Conservation (phyloP, 2,329 filamentous ascomycete species). For the Penicillium sp. region DNA sequence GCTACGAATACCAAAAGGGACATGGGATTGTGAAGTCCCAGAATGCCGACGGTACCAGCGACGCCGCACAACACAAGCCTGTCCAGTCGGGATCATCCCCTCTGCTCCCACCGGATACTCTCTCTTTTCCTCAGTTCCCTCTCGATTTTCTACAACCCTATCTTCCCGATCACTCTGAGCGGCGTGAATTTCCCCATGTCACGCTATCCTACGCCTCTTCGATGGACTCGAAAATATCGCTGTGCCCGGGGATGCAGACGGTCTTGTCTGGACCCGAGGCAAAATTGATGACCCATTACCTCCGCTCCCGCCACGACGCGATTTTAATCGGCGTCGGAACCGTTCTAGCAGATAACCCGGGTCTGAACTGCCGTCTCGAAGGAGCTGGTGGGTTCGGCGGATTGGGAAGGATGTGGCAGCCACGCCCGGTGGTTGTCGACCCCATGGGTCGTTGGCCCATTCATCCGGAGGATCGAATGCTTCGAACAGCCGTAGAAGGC, state of each 20-base stretch:
- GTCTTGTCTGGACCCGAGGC: slow-evolving; percentile 74
- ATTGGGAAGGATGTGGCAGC: slow-evolving; percentile 56
- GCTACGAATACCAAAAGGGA: slow-evolving; percentile 44
- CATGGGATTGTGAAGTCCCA: slow-evolving; percentile 39
- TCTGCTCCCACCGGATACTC: slow-evolving; percentile 36
- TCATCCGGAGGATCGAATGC: slow-evolving; percentile 56
- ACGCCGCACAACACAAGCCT: slow-evolving; percentile 8
- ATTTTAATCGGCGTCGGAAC: slow-evolving; percentile 84
- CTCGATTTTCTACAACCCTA: slow-evolving; percentile 50
- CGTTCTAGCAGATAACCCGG: slow-evolving; percentile 77
- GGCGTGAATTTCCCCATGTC: slow-evolving; percentile 49
- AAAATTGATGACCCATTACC: slow-evolving; percentile 89
- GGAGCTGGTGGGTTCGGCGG: slow-evolving; percentile 56
- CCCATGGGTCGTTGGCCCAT: slow-evolving; percentile 70
- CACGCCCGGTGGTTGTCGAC: slow-evolving; percentile 77
- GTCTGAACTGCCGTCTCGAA: slow-evolving; percentile 72
- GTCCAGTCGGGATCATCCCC: slow-evolving; percentile 13
- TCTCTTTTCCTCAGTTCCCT: slow-evolving; percentile 44
- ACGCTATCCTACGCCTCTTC: slow-evolving; percentile 90
- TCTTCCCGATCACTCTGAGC: slow-evolving; percentile 41
- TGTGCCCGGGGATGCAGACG: slow-evolving; percentile 75
- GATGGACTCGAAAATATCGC: slow-evolving; percentile 73
- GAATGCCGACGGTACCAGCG: slow-evolving; percentile 13
- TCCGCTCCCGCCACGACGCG: slow-evolving; percentile 75
- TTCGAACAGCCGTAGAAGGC: slow-evolving; percentile 60